Conservation (phyloP, 306 rosid species). For the Corylus avellana region DNA sequence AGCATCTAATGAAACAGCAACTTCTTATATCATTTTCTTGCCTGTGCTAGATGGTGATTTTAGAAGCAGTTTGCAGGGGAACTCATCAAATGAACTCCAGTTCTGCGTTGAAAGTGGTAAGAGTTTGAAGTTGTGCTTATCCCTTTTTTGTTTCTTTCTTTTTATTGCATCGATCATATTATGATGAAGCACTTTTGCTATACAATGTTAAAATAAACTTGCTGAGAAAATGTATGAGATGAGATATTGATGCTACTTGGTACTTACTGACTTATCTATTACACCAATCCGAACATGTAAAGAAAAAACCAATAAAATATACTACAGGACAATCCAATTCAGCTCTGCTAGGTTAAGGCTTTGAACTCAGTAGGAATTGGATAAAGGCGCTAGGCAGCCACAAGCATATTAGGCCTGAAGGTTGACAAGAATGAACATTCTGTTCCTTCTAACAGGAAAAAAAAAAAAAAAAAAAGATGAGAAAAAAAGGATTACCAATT, state of each 20-base stretch:
- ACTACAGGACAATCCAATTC: background rate
- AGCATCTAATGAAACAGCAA: conserved; percentile 13
- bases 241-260: background rate
- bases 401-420: background rate
- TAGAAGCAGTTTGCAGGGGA: conserved; percentile 66
- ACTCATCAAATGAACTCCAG: conserved; percentile 55
- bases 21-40: conserved; percentile 58
- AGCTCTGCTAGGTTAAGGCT: background rate
- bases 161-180: background rate
- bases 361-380: background rate
- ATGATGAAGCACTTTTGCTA: background rate
- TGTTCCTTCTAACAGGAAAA: background rate
- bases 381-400: background rate
- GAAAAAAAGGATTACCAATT: background rate
- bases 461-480: background rate
- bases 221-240: background rate
- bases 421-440: background rate
- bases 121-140: conserved; percentile 4
- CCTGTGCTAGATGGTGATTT: conserved; percentile 74
- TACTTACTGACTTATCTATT: background rate
- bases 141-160: background rate
- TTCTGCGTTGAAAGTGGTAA: conserved; percentile 74
- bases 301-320: background rate
- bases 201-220: background rate
- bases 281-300: background rate